These are phyloP conservation scores for Aureobasidium sp. DNA, from an alignment of 2,329 filamentous ascomycete species.

Conservation along the genomic window DNA sequence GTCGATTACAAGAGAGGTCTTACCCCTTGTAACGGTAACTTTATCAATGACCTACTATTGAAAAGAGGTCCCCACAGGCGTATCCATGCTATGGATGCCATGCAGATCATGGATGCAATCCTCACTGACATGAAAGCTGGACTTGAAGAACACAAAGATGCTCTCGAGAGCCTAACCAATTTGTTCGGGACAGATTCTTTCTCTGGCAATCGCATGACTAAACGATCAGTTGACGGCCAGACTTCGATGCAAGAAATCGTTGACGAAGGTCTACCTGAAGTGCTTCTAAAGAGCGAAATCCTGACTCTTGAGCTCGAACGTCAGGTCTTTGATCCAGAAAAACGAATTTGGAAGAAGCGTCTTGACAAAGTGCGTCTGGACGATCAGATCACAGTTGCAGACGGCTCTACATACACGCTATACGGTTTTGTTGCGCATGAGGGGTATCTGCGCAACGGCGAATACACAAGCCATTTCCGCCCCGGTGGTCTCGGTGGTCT, in stretches of 20 bases:
- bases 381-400: slow-evolving; percentile 44
- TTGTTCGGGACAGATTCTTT: background rate
- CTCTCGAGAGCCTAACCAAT: background rate
- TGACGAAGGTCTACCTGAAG: slow-evolving; percentile 14
- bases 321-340: slow-evolving; percentile 46
- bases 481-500: slow-evolving; percentile 47
- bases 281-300: slow-evolving; percentile 12
- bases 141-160: background rate
- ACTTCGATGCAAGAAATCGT: slow-evolving; percentile 36
- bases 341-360: slow-evolving; percentile 50
- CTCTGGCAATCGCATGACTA: background rate
- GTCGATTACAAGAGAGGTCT: too few species aligned
- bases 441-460: slow-evolving; percentile 49
- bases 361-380: slow-evolving; percentile 49
- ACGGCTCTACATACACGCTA: slow-evolving; percentile 42
- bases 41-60: background rate
- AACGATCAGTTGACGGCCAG: slow-evolving; percentile 12
- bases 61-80: slow-evolving; percentile 32
- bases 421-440: slow-evolving; percentile 55
- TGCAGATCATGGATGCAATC: background rate
- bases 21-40: background rate
- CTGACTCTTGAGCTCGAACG: slow-evolving; percentile 46
- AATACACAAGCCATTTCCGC: slow-evolving; percentile 53
- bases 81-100: slow-evolving; percentile 41
- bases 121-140: background rate